Evolutionary conservation across 2,329 filamentous ascomycete genomes (phyloP), one percentile per base, ranked within the genome.

Genomic region (Paraconiothyrium brasiliense): DNA sequence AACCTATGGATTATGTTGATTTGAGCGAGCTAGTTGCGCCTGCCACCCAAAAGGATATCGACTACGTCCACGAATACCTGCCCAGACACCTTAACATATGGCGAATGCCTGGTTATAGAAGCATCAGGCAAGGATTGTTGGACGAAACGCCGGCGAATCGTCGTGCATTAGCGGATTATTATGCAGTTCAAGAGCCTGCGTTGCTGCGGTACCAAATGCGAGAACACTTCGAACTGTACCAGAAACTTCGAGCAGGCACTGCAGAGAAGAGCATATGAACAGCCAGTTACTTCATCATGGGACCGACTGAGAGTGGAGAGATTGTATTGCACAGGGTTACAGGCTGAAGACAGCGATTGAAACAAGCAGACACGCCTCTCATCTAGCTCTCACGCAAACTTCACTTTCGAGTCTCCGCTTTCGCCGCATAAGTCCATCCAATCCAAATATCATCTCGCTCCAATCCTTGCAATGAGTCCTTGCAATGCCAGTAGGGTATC

Each of bases 141-240:
- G 46, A 43, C 9, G 59, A 64, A 34, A 41, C 39, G 16, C 55
- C 48, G 11, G 55, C 35, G 44, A 41, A 66, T 24, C 50, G 67
- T 41, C 65, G 69, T 54, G 55, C 41, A 3, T 57, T 72, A 41
- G 67, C 56, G 11, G 24, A 54, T 22, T 50, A 62, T 49, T 74
- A 74, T 60, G 56, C 69, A 20, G 67, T 68, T 16, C 69, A 66
- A 57, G 70, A 72, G 49, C 67, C 68, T 24, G 54, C 57, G 13
- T 56, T 74, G n/a, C 47, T 72, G 49, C 64, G 67, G 44, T 64
- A 70, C 16, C 44, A 63, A 5, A 71, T 72, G 62, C 56, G 57
- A 34, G 64, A 68, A 48, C 62, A 70, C 27, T 72, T 66, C 35
- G 27, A 60, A 47, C 41, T 64, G 1, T 69, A 66, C 44, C 20